Conservation (phyloP, 225 moss, liverwort and hornwort genomes). For the Polytrichum commune region DNA sequence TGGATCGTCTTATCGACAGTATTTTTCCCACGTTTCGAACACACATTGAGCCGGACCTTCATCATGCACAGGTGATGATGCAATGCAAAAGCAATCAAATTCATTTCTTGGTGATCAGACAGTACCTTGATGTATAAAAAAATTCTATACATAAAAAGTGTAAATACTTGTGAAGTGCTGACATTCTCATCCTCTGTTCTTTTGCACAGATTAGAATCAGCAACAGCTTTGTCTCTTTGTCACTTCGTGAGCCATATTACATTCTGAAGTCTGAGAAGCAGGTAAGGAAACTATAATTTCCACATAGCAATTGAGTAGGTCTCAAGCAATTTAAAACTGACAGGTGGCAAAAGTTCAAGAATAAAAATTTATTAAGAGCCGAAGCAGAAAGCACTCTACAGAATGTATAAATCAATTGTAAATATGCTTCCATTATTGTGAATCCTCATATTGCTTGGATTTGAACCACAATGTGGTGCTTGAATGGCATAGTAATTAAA, state of each 20-base stretch:
- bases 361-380: too few relatives aligned
- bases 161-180: slow-evolving; percentile 8
- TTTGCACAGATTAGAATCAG: slow-evolving; percentile 70
- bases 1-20: slow-evolving; percentile 81
- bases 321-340: too few relatives aligned
- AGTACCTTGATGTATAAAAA: too few relatives aligned
- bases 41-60: slow-evolving; percentile 81
- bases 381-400: too few relatives aligned
- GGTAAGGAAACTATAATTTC: slow-evolving; percentile 21
- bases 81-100: not conserved
- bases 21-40: slow-evolving; percentile 82
- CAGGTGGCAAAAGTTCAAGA: too few relatives aligned
- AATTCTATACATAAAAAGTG: too few relatives aligned
- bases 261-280: slow-evolving; percentile 76
- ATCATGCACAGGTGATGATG: slow-evolving; percentile 75
- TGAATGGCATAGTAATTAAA: too few relatives aligned
- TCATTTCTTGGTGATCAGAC: not conserved
- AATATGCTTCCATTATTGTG: too few relatives aligned
- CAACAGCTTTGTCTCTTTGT: slow-evolving; percentile 81
- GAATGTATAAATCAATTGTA: too few relatives aligned
- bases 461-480: too few relatives aligned
- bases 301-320: too few relatives aligned
- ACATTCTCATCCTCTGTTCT: slow-evolving; percentile 13
- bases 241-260: slow-evolving; percentile 80
- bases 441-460: too few relatives aligned